Evolutionary conservation across 2,329 filamentous ascomycete genomes (phyloP), one percentile per base, ranked within the genome.

Genomic region (Blastomyces parvus): DNA sequence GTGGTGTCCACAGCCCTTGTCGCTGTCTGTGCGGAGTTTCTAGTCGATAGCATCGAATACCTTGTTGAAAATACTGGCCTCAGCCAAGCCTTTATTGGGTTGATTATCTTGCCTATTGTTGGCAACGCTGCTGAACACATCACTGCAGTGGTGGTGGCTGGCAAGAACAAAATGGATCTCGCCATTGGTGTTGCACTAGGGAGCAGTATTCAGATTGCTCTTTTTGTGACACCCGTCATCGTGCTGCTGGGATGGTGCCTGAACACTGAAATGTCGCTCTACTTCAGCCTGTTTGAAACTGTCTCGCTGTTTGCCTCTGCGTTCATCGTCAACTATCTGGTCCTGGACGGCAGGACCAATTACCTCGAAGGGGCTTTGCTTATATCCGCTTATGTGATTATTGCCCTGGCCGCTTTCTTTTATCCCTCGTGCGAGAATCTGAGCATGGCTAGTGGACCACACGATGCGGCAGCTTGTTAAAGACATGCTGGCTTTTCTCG

Each of bases 251-350:
- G 86, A n/a, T 90, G 87, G 87, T 82, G 82, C 65, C 82, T 89
- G 74, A 76, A 81, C 65, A 83, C 83, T 64, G 80, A 86, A n/a
- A 89, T 90, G 86, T 84, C 88, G 36, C 81, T 95, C 42, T 91
- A 93, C 78, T 95, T 95, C 75, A 90, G 90, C 65, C 82, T 91
- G 59, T 96, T 95, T 75, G 90, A 95, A 82, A 95, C 90, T 0
- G 88, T 94, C 27, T 90, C 88, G 63, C 83, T 95, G 70, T 95
- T 95, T 75, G 85, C 93, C 60, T 89, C 86, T 60, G 87, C 91
- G 8, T 86, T 95, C 67, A 91, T 95, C 66, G 89, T 93, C 76
- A 94, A 93, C 76, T 95, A 94, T 73, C 78, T 95, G 64, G 90
- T 95, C 59, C 80, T 93, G 65, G 91, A 95, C 70, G 90, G 90